Percentiles rank a stretch among this genome's conserved stretches.
phyloP scores from a whole-genome alignment of 352 stramenopile species.

The Globisporangium canariense region DNA sequence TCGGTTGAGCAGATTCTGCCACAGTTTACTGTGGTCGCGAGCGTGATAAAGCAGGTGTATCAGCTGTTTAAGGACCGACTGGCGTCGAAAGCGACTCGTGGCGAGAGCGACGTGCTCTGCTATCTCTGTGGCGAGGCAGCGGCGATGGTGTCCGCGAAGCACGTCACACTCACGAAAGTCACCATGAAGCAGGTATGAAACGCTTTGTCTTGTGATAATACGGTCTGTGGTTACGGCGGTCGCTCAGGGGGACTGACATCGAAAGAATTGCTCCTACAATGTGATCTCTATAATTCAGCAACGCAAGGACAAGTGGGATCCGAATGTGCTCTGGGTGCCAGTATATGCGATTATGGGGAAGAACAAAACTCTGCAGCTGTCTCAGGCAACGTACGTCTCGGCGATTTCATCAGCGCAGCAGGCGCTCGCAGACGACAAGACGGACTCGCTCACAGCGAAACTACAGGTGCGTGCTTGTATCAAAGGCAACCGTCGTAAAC shows the following conservation, averaged over 20 bases:
- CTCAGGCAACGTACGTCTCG: slow-evolving; percentile 29
- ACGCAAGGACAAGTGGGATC: slow-evolving; percentile 17
- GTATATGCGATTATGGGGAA: slow-evolving; percentile 21
- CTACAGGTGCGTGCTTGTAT: slow-evolving; percentile 23
- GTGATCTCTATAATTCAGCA: background rate
- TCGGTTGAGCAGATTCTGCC: slow-evolving; percentile 45
- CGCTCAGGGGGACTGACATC: slow-evolving; percentile 1
- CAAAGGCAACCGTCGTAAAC: background rate
- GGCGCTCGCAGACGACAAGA: slow-evolving; percentile 34
- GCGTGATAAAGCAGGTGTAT: slow-evolving; percentile 51
- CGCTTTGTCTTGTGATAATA: background rate
- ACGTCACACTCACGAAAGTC: slow-evolving; percentile 19
- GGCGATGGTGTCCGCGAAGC: slow-evolving; percentile 7
- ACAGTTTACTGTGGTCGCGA: slow-evolving; percentile 36
- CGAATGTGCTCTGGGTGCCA: slow-evolving; percentile 29
- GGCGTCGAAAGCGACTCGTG: slow-evolving; percentile 7
- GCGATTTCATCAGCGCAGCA: slow-evolving; percentile 28
- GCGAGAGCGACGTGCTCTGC: slow-evolving; percentile 25
- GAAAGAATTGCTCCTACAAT: background rate
- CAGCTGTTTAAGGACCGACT: slow-evolving; percentile 20
- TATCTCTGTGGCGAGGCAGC: slow-evolving; percentile 34
- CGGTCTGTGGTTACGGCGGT: background rate
- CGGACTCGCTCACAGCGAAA: slow-evolving; percentile 29
- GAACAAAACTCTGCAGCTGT: slow-evolving; percentile 12
- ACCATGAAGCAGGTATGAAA: slow-evolving; percentile 25